Evolutionary conservation across 345 rosid genomes (phyloP).

Genomic region (Pistacia vera): DNA sequence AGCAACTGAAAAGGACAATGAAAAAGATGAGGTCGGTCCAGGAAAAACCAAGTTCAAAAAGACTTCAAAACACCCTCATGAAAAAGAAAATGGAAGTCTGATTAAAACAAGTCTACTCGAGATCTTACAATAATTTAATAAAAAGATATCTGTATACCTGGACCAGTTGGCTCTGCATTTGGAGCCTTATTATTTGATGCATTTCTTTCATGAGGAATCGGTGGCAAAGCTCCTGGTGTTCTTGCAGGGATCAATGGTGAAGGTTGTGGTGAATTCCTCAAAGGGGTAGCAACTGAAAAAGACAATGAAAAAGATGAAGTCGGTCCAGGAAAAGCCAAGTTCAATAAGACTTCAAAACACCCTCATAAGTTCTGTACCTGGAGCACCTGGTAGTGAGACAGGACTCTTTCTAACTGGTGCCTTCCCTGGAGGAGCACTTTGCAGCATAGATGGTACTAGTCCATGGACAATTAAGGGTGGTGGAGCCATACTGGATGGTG

Average conservation of each 20-base stretch:
- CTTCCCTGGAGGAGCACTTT: constrained; percentile 32
- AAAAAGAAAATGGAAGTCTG: constrained; percentile 13
- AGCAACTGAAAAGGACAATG: constrained; percentile 24
- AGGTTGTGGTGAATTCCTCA: constrained; percentile 19
- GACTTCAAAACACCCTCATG: constrained; percentile 5
- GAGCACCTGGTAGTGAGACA: constrained; percentile 39
- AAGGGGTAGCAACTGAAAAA: constrained; percentile 28
- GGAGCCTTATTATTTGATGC: constrained; percentile 27
- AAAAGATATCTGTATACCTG: constrained; percentile 14
- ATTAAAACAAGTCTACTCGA: constrained; percentile 12
- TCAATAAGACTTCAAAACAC: constrained; percentile 16
- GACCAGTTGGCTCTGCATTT: constrained; percentile 10
- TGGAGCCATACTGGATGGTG: constrained; percentile 25
- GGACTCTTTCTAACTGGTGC: constrained; percentile 39
- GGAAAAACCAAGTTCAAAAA: constrained; percentile 12
- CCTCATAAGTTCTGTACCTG: constrained; percentile 34
- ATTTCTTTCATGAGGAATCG: constrained; percentile 20
- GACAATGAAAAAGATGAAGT: constrained; percentile 14
- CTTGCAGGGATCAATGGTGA: constrained; percentile 20
- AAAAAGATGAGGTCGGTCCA: constrained; percentile 8
- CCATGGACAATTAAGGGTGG: constrained; percentile 26
- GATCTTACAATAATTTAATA: constrained; percentile 3
- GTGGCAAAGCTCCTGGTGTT: constrained; percentile 31
- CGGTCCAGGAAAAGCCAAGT: constrained; percentile 3
- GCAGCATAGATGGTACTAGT: constrained; percentile 22